A percentile compares a stretch with the other conserved stretches of the same genome.
These are phyloP conservation scores for Xylaria bambusicola DNA, from an alignment of 495 filamentous ascomycete genomes.

Conservation along the genomic window DNA sequence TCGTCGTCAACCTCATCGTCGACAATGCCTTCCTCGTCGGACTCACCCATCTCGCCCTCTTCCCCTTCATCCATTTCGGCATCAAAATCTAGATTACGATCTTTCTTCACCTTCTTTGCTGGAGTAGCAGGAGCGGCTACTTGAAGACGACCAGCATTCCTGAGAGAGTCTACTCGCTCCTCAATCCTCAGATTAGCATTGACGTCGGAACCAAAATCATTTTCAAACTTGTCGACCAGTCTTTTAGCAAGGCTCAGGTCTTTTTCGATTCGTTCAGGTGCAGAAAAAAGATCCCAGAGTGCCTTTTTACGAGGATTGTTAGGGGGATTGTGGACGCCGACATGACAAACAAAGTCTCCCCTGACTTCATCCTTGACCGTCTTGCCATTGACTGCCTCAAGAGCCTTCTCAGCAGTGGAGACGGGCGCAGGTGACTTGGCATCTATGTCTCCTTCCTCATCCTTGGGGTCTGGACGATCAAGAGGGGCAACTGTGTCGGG, in stretches of 20 bases:
- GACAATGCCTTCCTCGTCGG: conserved; percentile 71
- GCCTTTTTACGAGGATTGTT: conserved; percentile 90
- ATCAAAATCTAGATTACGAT: conserved; percentile 60
- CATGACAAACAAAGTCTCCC: conserved; percentile 95
- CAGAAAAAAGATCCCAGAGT: conserved; percentile 92
- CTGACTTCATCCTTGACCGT: conserved; percentile 89
- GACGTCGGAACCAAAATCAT: conserved; percentile 69
- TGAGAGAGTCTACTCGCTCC: conserved; percentile 79
- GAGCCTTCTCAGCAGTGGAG: conserved; percentile 75
- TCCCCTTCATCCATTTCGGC: conserved; percentile 71
- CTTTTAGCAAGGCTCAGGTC: conserved; percentile 78
- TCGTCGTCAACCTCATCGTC: conserved; percentile 88
- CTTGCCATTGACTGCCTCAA: conserved; percentile 93
- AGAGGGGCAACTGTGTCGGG: conserved; percentile 60
- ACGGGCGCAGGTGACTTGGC: conserved; percentile 38
- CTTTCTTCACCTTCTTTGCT: conserved; percentile 62
- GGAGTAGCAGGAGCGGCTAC: conserved; percentile 59
- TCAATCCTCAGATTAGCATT: conserved; percentile 79
- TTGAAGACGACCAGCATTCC: conserved; percentile 71
- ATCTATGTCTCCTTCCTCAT: conserved; percentile 48
- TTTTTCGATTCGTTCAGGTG: conserved; percentile 82
- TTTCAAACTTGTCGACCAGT: conserved; percentile 75
- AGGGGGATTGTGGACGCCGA: conserved; percentile 90
- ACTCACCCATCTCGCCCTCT: conserved; percentile 66
- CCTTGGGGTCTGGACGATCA: conserved; percentile 68